These are phyloP conservation scores for Trametes polyzona DNA, from an alignment of 1,284 basidiomycete species.

Conservation along the genomic window DNA sequence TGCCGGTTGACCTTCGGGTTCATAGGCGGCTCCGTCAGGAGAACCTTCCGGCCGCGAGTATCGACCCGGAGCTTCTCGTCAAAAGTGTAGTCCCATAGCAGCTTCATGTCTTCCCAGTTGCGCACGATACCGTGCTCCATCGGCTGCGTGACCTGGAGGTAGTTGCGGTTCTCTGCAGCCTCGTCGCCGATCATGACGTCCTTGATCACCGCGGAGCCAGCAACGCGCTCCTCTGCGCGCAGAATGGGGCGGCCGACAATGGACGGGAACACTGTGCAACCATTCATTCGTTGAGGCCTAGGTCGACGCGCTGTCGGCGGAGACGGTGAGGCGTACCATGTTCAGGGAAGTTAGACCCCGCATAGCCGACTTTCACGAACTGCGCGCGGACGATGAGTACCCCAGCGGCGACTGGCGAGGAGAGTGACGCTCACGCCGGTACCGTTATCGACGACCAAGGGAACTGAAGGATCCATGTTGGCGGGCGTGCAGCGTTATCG, in stretches of 20 bases:
- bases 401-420: not conserved
- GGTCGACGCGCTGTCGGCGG: not conserved
- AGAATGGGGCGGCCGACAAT: constrained; percentile 96
- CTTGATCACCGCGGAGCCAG: constrained; percentile 79
- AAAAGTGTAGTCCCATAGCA: constrained; percentile 99
- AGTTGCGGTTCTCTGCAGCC: constrained; percentile 92
- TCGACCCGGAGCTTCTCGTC: constrained; percentile 93
- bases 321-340: constrained; percentile 64
- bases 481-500: constrained; percentile 4
- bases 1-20: constrained; percentile 95
- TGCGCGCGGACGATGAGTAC: constrained; percentile 39
- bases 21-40: constrained; percentile 99
- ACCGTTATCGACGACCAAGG: constrained; percentile 96
- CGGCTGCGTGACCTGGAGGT: constrained; percentile 95
- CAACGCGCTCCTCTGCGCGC: constrained; percentile 92
- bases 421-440: constrained; percentile 78
- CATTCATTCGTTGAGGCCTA: not conserved
- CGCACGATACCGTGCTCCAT: constrained; percentile 99
- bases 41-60: constrained; percentile 85
- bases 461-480: constrained; percentile 67
- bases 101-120: constrained; percentile 99
- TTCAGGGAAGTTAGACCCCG: constrained; percentile 98
- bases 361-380: constrained; percentile 99
- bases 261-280: constrained; percentile 88
- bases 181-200: constrained; percentile 99